Base-by-base conservation (phyloP, 805 yeast genomes). In the Brettanomyces anomalus region DNA sequence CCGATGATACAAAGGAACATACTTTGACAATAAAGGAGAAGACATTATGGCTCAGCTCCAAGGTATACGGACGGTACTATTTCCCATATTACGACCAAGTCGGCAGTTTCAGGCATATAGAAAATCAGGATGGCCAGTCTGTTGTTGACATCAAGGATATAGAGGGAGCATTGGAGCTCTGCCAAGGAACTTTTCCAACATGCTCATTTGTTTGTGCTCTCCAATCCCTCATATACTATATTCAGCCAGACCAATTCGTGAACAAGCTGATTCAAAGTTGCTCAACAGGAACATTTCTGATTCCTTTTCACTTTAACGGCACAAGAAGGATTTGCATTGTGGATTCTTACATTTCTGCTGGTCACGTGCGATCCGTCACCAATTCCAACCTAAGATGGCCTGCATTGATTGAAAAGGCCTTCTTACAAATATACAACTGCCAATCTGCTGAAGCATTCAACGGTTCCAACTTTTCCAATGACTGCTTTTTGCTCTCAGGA, bases 391-490 rank as follows among this genome's bases (percentile, higher is more conserved):
- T 16, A 42, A 57, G 4, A 50, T 80, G 87, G 84, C 89, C 89
- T 0, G 82, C 85, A 0, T 50, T 85, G n/a, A 49, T 85, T 1
- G 96, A 88, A 57, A 79, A 83, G 51, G 93, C 94, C 0, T 83
- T 76, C 53, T 62, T 87, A 45, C 75, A 76, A 50, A 56, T 81
- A 0, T 19, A 53, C 18, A 50, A 49, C 59, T 70, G 60, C 1
- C 62, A 65, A 3, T 46, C 59, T 21, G 82, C 86, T 3, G 81
- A 81, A 51, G 65, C 65, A n/a, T 74, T 78, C 38, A 53, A 57
- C 1, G 96, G 96, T 0, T 85, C 95, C 0, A 85, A 87, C 55
- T 76, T 85, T 53, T 82, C 83, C 2, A 64, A 71, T 13, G 96
- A 85, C 53, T 72, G 84, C 0, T 85, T 64, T 51, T 60, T 77